Percentiles rank a stretch among this genome's conserved stretches.
These are phyloP conservation scores for Fusarium sp. DNA, from an alignment of 2,329 filamentous ascomycete species.

Conservation along the genomic window DNA sequence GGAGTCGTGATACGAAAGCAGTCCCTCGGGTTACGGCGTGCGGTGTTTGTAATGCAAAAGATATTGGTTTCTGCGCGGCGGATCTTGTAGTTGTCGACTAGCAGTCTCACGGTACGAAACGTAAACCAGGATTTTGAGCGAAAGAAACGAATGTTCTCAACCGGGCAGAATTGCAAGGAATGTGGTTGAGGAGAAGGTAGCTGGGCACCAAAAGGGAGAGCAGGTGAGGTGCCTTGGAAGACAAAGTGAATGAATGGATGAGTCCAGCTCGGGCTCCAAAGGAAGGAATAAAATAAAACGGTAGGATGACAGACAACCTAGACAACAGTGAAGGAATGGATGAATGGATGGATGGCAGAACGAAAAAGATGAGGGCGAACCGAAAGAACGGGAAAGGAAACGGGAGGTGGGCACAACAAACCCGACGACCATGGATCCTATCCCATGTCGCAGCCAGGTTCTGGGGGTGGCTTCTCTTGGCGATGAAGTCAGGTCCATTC, in stretches of 20 bases:
- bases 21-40: constrained; percentile 18
- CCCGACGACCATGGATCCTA: constrained; percentile 9
- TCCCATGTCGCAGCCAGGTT: constrained; percentile 11
- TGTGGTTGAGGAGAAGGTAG: constrained; percentile 29
- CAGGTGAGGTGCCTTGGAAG: constrained; percentile 15
- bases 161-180: constrained; percentile 36
- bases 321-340: constrained; percentile 39
- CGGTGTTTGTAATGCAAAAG: constrained; percentile 18
- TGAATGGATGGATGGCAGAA: constrained; percentile 41
- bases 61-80: constrained; percentile 1
- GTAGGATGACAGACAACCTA: constrained; percentile 3
- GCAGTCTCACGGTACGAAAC: constrained; percentile 2
- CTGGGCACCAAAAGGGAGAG: constrained; percentile 22
- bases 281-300: constrained; percentile 29
- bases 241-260: constrained; percentile 20
- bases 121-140: constrained; percentile 3
- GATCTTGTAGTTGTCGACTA: constrained; percentile 1
- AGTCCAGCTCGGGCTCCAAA: constrained; percentile 40
- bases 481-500: constrained; percentile 22
- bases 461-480: constrained; percentile 27
- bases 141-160: constrained; percentile 39
- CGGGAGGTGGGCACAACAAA: constrained; percentile 20
- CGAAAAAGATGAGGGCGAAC: constrained; percentile 24
- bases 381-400: constrained; percentile 10
- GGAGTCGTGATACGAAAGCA: constrained; percentile 20